A percentile compares a stretch with the other conserved stretches of the same genome.
These are phyloP conservation scores for Didymella sp. DNA, from an alignment of 2,329 filamentous ascomycete species.

Conservation along the genomic window DNA sequence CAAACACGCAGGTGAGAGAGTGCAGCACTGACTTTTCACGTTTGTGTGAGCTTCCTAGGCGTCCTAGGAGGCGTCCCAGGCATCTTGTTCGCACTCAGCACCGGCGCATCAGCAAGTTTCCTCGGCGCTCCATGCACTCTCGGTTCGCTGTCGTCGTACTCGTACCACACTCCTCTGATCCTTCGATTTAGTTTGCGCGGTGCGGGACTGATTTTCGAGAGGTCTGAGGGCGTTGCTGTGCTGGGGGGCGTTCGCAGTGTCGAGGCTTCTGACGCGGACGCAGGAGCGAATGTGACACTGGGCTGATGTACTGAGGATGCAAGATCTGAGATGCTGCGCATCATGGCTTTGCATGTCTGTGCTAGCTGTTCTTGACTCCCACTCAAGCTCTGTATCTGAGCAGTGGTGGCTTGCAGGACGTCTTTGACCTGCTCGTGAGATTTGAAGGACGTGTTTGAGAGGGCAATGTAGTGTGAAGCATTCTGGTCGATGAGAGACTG, in stretches of 20 bases:
- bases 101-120: slow-evolving; percentile 14
- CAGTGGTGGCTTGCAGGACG: slow-evolving; percentile 35
- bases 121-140: slow-evolving; percentile 9
- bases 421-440: slow-evolving; percentile 41
- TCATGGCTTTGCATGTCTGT: slow-evolving; percentile 41
- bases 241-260: slow-evolving; percentile 23
- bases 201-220: slow-evolving; percentile 33
- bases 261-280: slow-evolving; percentile 15
- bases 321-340: slow-evolving; percentile 37
- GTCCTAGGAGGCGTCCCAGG: slow-evolving; percentile 10
- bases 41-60: slow-evolving; percentile 12
- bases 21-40: background rate
- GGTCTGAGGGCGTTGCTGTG: slow-evolving; percentile 21
- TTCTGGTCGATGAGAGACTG: slow-evolving; percentile 43
- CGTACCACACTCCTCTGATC: slow-evolving; percentile 49
- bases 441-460: slow-evolving; percentile 42
- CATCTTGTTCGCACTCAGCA: background rate
- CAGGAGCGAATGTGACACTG: slow-evolving; percentile 5
- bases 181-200: slow-evolving; percentile 44
- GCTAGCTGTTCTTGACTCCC: slow-evolving; percentile 39
- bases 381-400: slow-evolving; percentile 40
- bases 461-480: slow-evolving; percentile 46
- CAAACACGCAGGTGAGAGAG: background rate
- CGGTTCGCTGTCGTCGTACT: slow-evolving; percentile 35
- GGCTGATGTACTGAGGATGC: slow-evolving; percentile 28